These are phyloP conservation scores for Chalciporus piperatus DNA, from an alignment of 768 basidiomycete genomes.

Conservation along the genomic window DNA sequence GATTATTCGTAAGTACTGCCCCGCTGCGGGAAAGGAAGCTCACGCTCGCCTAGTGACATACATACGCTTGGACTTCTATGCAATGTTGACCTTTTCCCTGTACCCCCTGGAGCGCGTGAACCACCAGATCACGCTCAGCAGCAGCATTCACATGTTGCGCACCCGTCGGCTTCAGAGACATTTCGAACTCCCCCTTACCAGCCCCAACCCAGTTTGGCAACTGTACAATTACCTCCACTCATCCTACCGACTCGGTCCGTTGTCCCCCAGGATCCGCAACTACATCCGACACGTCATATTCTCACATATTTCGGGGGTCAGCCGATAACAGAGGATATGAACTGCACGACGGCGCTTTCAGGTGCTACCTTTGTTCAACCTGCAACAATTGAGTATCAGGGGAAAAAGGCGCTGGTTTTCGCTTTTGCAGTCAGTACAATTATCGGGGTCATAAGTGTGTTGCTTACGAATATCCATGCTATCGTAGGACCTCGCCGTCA, in stretches of 20 bases:
- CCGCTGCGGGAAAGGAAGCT: not conserved
- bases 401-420: constrained; percentile 54
- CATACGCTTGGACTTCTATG: constrained; percentile 69
- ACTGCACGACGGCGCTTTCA: constrained; percentile 50
- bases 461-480: not conserved
- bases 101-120: constrained; percentile 32
- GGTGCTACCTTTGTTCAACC: constrained; percentile 64
- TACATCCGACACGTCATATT: constrained; percentile 24
- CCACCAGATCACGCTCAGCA: constrained; percentile 9
- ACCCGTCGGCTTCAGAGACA: constrained; percentile 2
- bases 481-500: constrained; percentile 64
- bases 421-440: constrained; percentile 52
- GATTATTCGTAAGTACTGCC: constrained; percentile 44
- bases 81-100: constrained; percentile 74
- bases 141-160: constrained; percentile 13
- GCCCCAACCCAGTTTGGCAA: constrained; percentile 10
- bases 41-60: constrained; percentile 45
- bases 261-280: constrained; percentile 3
- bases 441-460: constrained; percentile 7
- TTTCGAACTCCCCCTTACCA: constrained; percentile 15
- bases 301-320: constrained; percentile 41
- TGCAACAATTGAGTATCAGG: constrained; percentile 50
- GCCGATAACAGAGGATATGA: constrained; percentile 43
- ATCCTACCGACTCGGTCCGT: constrained; percentile 12
- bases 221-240: constrained; percentile 23